Evolutionary conservation across 805 yeast genomes (phyloP).

Genomic region (Saccharomyces jurei): DNA sequence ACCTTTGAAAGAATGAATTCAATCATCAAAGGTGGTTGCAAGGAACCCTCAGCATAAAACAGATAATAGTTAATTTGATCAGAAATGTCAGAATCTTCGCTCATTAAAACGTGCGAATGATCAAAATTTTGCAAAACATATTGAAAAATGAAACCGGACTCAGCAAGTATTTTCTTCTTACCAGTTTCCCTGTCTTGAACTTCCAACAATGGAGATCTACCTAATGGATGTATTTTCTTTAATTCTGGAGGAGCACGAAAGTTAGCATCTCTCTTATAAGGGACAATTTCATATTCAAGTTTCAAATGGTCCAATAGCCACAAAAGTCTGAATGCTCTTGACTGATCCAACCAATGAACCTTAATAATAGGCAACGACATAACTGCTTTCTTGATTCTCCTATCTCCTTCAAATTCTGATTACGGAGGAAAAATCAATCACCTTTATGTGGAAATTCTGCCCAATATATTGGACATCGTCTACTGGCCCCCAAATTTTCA

Average conservation of each 20-base stretch:
- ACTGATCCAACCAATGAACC: conserved; percentile 29
- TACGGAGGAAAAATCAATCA: neutral
- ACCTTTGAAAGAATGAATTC: conserved; percentile 33
- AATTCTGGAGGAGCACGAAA: conserved; percentile 44
- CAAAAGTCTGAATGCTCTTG: conserved; percentile 52
- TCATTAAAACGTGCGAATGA: conserved; percentile 31
- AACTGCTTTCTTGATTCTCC: conserved; percentile 2
- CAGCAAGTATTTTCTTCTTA: conserved; percentile 36
- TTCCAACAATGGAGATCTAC: conserved; percentile 56
- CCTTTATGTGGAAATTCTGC: neutral
- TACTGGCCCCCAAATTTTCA: neutral
- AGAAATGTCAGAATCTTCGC: conserved; percentile 33
- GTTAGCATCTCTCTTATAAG: conserved; percentile 42
- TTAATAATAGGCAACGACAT: conserved; percentile 15
- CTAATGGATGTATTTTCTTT: conserved; percentile 49
- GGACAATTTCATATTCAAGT: conserved; percentile 45
- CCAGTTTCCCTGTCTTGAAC: conserved; percentile 30
- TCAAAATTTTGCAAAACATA: conserved; percentile 48
- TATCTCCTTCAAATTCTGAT: neutral
- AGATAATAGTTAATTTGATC: conserved; percentile 43
- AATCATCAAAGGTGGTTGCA: conserved; percentile 42
- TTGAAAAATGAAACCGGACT: conserved; percentile 52
- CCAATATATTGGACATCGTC: neutral
- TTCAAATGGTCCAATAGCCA: conserved; percentile 60
- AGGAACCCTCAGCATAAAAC: conserved; percentile 55